phyloP scores from a whole-genome alignment of 371 early-diverging fungal genomes.

The Syncephalastrum monosporum region DNA sequence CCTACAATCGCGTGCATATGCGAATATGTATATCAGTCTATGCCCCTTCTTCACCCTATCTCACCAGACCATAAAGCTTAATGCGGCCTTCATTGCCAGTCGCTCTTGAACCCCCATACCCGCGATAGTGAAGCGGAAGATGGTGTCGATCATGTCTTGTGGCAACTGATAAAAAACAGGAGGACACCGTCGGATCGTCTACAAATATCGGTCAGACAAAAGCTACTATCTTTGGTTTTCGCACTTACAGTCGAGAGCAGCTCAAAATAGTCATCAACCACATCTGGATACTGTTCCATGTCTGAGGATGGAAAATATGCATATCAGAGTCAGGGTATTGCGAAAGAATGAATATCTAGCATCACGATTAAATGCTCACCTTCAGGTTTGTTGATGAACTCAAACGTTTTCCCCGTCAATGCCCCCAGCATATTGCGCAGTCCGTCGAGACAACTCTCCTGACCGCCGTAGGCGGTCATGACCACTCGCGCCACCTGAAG shows the following conservation, averaged over 20 bases:
- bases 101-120: slow-evolving; percentile 62
- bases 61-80: slow-evolving; percentile 55
- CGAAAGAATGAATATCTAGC: not conserved
- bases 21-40: slow-evolving; percentile 2
- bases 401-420: slow-evolving; percentile 48
- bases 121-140: slow-evolving; percentile 54
- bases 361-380: slow-evolving; percentile 26
- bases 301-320: slow-evolving; percentile 25
- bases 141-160: slow-evolving; percentile 41
- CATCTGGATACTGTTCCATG: slow-evolving; percentile 42
- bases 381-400: slow-evolving; percentile 45
- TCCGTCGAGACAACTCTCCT: slow-evolving; percentile 26
- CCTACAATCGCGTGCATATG: slow-evolving; percentile 17
- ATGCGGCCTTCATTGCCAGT: slow-evolving; percentile 57
- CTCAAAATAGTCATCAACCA: slow-evolving; percentile 45
- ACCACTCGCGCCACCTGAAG: slow-evolving; percentile 53
- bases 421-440: slow-evolving; percentile 42
- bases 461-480: slow-evolving; percentile 60
- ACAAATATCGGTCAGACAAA: not conserved
- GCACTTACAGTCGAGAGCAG: slow-evolving; percentile 52
- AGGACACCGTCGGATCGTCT: slow-evolving; percentile 58
- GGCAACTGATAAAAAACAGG: slow-evolving; percentile 56
- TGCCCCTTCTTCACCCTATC: not conserved
- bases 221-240: not conserved
- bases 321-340: not conserved